phyloP scores from a whole-genome alignment of 2,329 filamentous ascomycete genomes.

The Penicillium occitanis region DNA sequence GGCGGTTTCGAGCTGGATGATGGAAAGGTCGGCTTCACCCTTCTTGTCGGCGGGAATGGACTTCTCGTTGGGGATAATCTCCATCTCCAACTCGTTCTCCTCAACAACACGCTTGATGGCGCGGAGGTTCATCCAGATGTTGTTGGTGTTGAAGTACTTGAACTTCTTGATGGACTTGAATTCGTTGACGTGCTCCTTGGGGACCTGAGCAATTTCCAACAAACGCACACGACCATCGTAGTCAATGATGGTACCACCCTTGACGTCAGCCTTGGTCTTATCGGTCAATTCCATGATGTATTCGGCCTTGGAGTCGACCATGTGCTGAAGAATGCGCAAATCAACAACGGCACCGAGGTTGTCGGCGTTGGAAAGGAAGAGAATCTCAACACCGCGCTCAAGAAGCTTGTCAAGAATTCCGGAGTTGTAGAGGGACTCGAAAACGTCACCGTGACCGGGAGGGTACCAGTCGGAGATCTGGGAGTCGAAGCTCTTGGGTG shows the following conservation, averaged over 20 bases:
- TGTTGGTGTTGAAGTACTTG: constrained; percentile 99
- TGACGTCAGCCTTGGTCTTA: constrained; percentile 99
- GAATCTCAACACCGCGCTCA: constrained; percentile 90
- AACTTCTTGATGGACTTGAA: constrained; percentile 99
- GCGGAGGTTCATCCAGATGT: constrained; percentile 98
- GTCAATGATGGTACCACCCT: constrained; percentile 99
- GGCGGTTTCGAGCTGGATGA: constrained; percentile 97
- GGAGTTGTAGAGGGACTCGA: constrained; percentile 99
- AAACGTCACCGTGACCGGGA: constrained; percentile 98
- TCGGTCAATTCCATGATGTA: constrained; percentile 99
- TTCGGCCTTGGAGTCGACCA: constrained; percentile 94
- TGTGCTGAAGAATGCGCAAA: constrained; percentile 97
- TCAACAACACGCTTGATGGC: constrained; percentile 98
- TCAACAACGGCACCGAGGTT: constrained; percentile 98
- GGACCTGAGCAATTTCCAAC: constrained; percentile 97
- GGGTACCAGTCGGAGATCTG: constrained; percentile 97
- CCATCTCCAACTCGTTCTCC: constrained; percentile 97
- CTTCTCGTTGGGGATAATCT: constrained; percentile 99
- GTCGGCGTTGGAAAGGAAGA: constrained; percentile 99
- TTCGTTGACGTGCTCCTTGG: constrained; percentile 99
- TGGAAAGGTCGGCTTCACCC: constrained; percentile 96
- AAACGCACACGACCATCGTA: constrained; percentile 96
- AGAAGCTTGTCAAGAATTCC: constrained; percentile 96
- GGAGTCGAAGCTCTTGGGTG: constrained; percentile 84
- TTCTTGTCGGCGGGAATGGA: constrained; percentile 98